phyloP scores from a whole-genome alignment of 2,329 filamentous ascomycete species.

The Hypocreales sp. region DNA sequence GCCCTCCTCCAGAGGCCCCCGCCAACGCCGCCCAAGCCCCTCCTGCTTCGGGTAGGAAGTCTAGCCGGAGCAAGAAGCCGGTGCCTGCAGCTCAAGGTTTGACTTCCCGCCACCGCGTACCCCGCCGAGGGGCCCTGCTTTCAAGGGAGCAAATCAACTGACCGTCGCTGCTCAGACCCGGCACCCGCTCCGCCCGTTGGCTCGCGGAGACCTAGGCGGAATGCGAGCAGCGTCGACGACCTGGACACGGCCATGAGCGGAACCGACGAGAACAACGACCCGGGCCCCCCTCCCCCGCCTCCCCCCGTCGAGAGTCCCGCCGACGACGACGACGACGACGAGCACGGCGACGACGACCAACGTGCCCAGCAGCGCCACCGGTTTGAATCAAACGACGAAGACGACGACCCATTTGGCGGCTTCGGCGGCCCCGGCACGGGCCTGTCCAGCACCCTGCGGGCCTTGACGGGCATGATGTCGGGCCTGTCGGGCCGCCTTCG shows the following conservation, averaged over 20 bases:
- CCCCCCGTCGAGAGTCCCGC: slow-evolving; percentile 18
- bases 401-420: slow-evolving; percentile 46
- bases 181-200: slow-evolving; percentile 20
- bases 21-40: slow-evolving; percentile 37
- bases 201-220: slow-evolving; percentile 36
- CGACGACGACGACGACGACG: slow-evolving; percentile 21
- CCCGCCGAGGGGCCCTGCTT: too few species aligned
- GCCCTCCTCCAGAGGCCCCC: slow-evolving; percentile 40
- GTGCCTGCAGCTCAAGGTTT: slow-evolving; percentile 27
- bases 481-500: slow-evolving; percentile 67
- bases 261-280: slow-evolving; percentile 37
- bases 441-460: slow-evolving; percentile 68
- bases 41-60: slow-evolving; percentile 55
- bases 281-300: slow-evolving; percentile 25
- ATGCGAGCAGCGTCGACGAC: slow-evolving; percentile 32
- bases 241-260: slow-evolving; percentile 60
- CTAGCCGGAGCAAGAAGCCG: slow-evolving; percentile 54
- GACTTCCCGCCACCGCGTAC: not conserved
- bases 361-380: slow-evolving; percentile 34
- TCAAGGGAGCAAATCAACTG: too few species aligned
- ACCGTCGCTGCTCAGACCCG: slow-evolving; percentile 14
- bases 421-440: slow-evolving; percentile 55
- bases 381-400: slow-evolving; percentile 44
- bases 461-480: slow-evolving; percentile 83
- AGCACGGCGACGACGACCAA: slow-evolving; percentile 13